These are phyloP conservation scores for Gaeumannomyces tritici DNA, from an alignment of 2,329 filamentous ascomycete genomes.

Conservation along the genomic window DNA sequence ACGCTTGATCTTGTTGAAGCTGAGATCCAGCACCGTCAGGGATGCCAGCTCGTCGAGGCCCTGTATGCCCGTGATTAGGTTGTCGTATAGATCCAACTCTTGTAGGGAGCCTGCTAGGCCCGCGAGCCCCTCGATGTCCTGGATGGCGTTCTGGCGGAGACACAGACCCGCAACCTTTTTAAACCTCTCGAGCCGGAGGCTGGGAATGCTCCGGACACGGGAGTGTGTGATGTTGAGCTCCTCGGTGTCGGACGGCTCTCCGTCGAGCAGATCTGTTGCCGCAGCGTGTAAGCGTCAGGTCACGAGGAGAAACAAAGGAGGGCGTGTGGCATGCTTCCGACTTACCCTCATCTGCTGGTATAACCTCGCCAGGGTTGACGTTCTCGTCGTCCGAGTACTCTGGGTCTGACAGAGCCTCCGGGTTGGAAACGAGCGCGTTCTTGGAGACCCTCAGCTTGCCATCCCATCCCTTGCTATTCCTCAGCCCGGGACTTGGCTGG, in stretches of 20 bases:
- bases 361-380: slow-evolving; percentile 61
- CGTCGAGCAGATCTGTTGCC: slow-evolving; percentile 47
- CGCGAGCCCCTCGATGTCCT: slow-evolving; percentile 66
- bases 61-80: slow-evolving; percentile 78
- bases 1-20: slow-evolving; percentile 99
- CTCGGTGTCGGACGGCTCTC: slow-evolving; percentile 51
- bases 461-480: slow-evolving; percentile 67
- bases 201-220: slow-evolving; percentile 67
- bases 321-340: slow-evolving; percentile 4
- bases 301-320: not conserved
- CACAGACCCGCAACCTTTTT: slow-evolving; percentile 67
- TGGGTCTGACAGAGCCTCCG: slow-evolving; percentile 73
- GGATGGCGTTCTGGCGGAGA: slow-evolving; percentile 85
- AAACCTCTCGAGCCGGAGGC: slow-evolving; percentile 78
- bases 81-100: slow-evolving; percentile 95
- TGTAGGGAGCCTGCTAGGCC: slow-evolving; percentile 55
- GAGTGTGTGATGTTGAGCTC: slow-evolving; percentile 89
- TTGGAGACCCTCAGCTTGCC: slow-evolving; percentile 71
- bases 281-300: slow-evolving; percentile 2
- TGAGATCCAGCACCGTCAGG: slow-evolving; percentile 76
- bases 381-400: slow-evolving; percentile 72
- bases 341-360: slow-evolving; percentile 72
- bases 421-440: slow-evolving; percentile 60
- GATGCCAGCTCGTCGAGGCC: slow-evolving; percentile 70
- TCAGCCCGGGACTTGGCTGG: slow-evolving; percentile 35